Evolutionary conservation across 805 yeast genomes (phyloP).

Genomic region (Starmerella gropengiesseri): DNA sequence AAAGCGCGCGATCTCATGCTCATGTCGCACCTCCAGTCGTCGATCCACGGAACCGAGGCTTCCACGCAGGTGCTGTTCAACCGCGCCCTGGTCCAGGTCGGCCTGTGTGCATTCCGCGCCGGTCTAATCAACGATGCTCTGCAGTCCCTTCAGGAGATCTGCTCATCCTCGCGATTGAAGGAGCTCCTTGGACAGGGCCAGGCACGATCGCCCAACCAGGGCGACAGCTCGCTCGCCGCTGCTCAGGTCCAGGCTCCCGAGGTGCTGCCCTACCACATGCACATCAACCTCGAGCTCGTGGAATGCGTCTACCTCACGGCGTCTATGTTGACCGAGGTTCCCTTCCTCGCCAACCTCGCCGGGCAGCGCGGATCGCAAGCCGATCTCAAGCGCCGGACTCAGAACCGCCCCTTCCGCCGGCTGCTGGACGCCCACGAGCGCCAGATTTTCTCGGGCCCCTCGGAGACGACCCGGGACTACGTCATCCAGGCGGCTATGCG

Average conservation of each 20-base stretch:
- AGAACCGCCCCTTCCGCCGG: slow-evolving; percentile 78
- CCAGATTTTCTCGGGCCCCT: slow-evolving; percentile 93
- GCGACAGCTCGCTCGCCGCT: slow-evolving; percentile 1
- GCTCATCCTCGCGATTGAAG: slow-evolving; percentile 73
- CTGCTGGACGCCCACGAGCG: slow-evolving; percentile 86
- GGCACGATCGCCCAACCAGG: slow-evolving; percentile 42
- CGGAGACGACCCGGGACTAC: slow-evolving; percentile 89
- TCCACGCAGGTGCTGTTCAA: slow-evolving; percentile 83
- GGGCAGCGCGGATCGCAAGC: slow-evolving; percentile 30
- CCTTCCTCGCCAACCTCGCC: slow-evolving; percentile 67
- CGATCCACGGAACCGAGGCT: slow-evolving; percentile 76
- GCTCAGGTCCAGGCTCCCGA: slow-evolving; percentile 19
- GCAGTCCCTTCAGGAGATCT: slow-evolving; percentile 77
- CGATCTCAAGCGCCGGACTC: slow-evolving; percentile 52
- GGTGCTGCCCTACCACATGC: slow-evolving; percentile 94
- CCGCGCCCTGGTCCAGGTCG: slow-evolving; percentile 90
- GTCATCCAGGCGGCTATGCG: slow-evolving; percentile 86
- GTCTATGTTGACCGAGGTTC: slow-evolving; percentile 82
- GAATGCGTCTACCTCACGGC: slow-evolving; percentile 90
- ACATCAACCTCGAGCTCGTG: slow-evolving; percentile 85
- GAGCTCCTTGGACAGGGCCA: slow-evolving; percentile 90
- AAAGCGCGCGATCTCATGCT: slow-evolving; percentile 82
- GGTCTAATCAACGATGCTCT: slow-evolving; percentile 81
- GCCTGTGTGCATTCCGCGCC: slow-evolving; percentile 85
- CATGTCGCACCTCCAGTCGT: slow-evolving; percentile 71